These are phyloP conservation scores for Claviceps cyperi DNA, from an alignment of 2,329 filamentous ascomycete species.

Conservation along the genomic window DNA sequence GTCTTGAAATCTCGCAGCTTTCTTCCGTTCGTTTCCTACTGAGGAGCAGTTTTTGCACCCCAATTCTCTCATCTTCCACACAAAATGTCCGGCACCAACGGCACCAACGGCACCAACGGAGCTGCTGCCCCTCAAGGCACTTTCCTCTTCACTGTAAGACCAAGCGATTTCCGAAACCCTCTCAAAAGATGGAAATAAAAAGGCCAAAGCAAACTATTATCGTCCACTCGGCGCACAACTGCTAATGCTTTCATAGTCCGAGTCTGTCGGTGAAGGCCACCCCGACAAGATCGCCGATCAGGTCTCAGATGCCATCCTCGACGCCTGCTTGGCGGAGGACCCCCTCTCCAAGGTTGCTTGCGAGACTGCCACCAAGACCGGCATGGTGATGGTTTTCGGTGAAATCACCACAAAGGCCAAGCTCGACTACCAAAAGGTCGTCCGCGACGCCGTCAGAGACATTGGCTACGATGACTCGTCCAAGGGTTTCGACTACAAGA, in stretches of 20 bases:
- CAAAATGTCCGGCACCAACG: conserved; percentile 40
- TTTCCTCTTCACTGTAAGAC: conserved; percentile 67
- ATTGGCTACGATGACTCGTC: conserved; percentile 95
- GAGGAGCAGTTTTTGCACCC: not conserved
- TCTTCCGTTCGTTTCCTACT: not conserved
- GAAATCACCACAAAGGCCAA: conserved; percentile 96
- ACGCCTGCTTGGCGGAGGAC: conserved; percentile 89
- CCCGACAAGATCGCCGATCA: conserved; percentile 98
- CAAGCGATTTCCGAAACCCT: not conserved
- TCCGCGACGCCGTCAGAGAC: conserved; percentile 89
- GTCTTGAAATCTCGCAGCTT: not conserved
- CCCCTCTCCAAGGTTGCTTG: conserved; percentile 98
- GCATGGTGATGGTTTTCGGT: conserved; percentile 98
- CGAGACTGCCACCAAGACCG: conserved; percentile 98
- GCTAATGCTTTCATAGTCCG: conserved; percentile 41
- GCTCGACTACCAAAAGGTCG: conserved; percentile 96
- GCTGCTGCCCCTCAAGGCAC: conserved; percentile 38
- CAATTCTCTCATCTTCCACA: conserved; percentile 6
- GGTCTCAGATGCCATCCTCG: conserved; percentile 95
- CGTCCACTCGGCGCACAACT: not conserved
- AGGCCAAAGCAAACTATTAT: not conserved
- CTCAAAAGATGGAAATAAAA: not conserved
- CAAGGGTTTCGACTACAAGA: conserved; percentile 99
- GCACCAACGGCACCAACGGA: conserved; percentile 34
- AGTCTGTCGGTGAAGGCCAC: conserved; percentile 82